phyloP scores from a whole-genome alignment of 768 basidiomycete species.

The Fomitopsis pulvina region DNA sequence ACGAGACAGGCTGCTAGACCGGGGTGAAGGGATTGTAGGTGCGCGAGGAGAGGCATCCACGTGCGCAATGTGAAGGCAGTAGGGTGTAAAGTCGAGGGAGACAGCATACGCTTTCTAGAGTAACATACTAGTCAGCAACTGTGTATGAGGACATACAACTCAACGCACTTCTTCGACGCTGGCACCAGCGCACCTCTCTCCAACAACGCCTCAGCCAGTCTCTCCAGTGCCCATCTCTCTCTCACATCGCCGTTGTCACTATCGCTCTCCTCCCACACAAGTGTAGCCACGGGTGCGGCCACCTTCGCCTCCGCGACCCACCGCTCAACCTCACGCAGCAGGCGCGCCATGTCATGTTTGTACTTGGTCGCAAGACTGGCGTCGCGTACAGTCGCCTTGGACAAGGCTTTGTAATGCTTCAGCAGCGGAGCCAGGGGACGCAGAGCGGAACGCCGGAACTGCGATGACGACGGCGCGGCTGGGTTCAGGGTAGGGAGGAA shows the following conservation, averaged over 20 bases:
- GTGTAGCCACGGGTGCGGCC: conserved; percentile 40
- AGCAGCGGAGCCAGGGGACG: conserved; percentile 64
- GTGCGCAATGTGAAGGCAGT: conserved; percentile 45
- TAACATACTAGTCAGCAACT: neutral
- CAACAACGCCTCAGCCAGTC: conserved; percentile 58
- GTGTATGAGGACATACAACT: neutral
- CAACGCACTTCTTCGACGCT: conserved; percentile 68
- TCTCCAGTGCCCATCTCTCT: conserved; percentile 64
- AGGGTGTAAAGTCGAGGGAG: conserved; percentile 39
- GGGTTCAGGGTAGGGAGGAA: conserved; percentile 73
- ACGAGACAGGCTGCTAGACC: conserved; percentile 46
- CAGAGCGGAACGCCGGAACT: conserved; percentile 28
- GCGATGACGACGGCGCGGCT: conserved; percentile 31
- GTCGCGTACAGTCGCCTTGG: conserved; percentile 60
- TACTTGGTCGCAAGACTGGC: conserved; percentile 47
- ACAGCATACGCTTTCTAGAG: conserved; percentile 49
- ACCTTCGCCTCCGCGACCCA: conserved; percentile 76
- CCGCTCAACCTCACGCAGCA: conserved; percentile 61
- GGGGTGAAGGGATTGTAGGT: conserved; percentile 50
- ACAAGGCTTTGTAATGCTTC: conserved; percentile 63
- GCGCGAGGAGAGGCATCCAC: conserved; percentile 61
- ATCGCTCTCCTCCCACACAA: conserved; percentile 35
- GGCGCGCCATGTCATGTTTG: conserved; percentile 41
- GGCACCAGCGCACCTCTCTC: conserved; percentile 77
- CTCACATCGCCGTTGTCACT: conserved; percentile 40